Evolutionary conservation across 2,329 filamentous ascomycete genomes (phyloP), one percentile per base, ranked within the genome.

Genomic region (Colletotrichum shisoi): DNA sequence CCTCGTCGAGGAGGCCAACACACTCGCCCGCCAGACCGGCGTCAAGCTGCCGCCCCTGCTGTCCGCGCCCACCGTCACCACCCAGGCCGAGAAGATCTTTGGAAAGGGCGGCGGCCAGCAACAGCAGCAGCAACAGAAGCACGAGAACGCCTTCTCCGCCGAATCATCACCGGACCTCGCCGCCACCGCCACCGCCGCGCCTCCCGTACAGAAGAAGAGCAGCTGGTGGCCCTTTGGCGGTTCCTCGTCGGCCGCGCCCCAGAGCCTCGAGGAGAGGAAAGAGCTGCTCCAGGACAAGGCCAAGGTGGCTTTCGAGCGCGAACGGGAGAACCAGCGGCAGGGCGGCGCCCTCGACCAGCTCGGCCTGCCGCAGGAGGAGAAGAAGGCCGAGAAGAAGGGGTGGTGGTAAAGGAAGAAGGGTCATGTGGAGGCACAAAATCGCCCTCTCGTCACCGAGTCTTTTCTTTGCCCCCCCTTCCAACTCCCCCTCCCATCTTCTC

Each of bases 1-100:
- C 39, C 80, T 87, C 63, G 86, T 88, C 57, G 86, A 88, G 71
- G 84, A 86, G 62, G 84, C 84, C 68, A 83, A 85, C 71, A 79
- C 76, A 64, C 77, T 79, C 54, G 84, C 84, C 64, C 79, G 80
- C 67, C 75, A 78, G 58, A 73, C 75, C 62, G 82, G 81, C 71
- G 74, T 79, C 73, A 79, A 82, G 71, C 74, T 87, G 53, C 85
- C 85, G 4, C 81, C 83, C 34, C 77, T 87, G 39, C 80, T 88
- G 24, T 79, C 79, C 15, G 74, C 81, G 0, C 82, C 84, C 2
- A 60, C 70, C 21, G 60, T 70, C 21, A 70, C 72, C 6, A 66
- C 74, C 17, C 56, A 70, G 13, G 65, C 62, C 53, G 48, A 63
- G 49, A 63, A 59, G 42, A 49, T 67, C 19, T 67, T 67, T 19